phyloP scores from a whole-genome alignment of 495 filamentous ascomycete species.

The Tricharina praecox region DNA sequence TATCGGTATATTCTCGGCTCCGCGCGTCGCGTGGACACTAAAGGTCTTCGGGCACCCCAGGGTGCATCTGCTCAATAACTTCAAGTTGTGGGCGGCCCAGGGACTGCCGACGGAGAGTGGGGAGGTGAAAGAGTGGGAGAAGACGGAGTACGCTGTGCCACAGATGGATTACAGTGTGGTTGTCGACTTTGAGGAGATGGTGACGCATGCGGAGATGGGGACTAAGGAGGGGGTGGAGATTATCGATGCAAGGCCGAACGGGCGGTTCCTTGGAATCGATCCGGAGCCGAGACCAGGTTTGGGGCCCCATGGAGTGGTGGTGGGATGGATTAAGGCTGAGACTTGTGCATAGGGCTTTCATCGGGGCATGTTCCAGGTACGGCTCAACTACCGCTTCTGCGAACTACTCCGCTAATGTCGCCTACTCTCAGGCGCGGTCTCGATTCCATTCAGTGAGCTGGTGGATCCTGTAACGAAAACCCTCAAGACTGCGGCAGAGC shows the following conservation, averaged over 20 bases:
- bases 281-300: slow-evolving; percentile 63
- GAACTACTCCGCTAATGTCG: too few species aligned
- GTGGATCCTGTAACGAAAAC: slow-evolving; percentile 69
- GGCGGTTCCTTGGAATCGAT: slow-evolving; percentile 64
- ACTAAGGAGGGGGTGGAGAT: slow-evolving; percentile 74
- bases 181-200: slow-evolving; percentile 57
- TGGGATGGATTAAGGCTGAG: too few species aligned
- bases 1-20: slow-evolving; percentile 82
- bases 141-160: slow-evolving; percentile 37
- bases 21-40: slow-evolving; percentile 83
- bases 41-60: slow-evolving; percentile 75
- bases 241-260: slow-evolving; percentile 67
- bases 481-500: slow-evolving; percentile 51
- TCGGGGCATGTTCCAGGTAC: slow-evolving; percentile 77
- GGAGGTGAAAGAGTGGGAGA: slow-evolving; percentile 17
- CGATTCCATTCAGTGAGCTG: slow-evolving; percentile 59
- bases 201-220: slow-evolving; percentile 52
- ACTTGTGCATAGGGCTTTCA: slow-evolving; percentile 44
- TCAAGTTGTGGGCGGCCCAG: slow-evolving; percentile 70
- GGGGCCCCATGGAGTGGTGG: too few species aligned
- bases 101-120: slow-evolving; percentile 66
- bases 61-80: slow-evolving; percentile 89
- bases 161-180: slow-evolving; percentile 35
- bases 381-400: too few species aligned
- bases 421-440: slow-evolving; percentile 49